Conservation (phyloP, 352 stramenopile genomes). For the Phytopythium oedochilum region DNA sequence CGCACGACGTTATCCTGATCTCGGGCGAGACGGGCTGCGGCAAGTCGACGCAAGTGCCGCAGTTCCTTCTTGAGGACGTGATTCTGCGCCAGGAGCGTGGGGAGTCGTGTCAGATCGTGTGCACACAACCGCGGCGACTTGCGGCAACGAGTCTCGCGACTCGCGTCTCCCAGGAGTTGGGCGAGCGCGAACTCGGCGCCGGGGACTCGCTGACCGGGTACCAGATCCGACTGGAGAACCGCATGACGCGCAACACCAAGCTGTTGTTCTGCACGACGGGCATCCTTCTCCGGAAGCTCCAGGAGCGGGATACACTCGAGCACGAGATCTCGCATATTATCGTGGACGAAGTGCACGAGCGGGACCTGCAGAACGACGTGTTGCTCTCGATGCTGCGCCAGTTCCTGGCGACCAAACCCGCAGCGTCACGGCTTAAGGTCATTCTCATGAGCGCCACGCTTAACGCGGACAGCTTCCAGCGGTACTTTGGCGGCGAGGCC, state of each 20-base stretch:
- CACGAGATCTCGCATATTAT: constrained; percentile 95
- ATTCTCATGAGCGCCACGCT: constrained; percentile 97
- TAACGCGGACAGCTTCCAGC: constrained; percentile 93
- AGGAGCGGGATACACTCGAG: constrained; percentile 69
- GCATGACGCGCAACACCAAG: constrained; percentile 76
- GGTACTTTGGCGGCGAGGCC: constrained; percentile 90
- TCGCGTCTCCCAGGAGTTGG: constrained; percentile 92
- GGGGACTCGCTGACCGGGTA: constrained; percentile 81
- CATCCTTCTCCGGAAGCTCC: constrained; percentile 91
- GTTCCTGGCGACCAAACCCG: constrained; percentile 54
- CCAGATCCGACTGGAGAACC: constrained; percentile 92
- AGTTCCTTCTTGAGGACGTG: constrained; percentile 94
- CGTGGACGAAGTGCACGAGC: constrained; percentile 98
- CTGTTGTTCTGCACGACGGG: constrained; percentile 93
- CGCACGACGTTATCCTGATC: constrained; percentile 91
- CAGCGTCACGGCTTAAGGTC: constrained; percentile 74
- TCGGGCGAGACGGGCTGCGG: constrained; percentile 94
- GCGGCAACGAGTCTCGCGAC: constrained; percentile 94
- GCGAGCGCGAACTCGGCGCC: constrained; percentile 59
- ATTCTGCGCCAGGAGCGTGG: constrained; percentile 55
- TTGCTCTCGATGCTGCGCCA: constrained; percentile 89
- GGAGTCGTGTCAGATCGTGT: constrained; percentile 91
- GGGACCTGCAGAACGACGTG: constrained; percentile 91
- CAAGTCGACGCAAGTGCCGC: constrained; percentile 96
- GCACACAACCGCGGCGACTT: constrained; percentile 95